Conservation (phyloP, 2,329 filamentous ascomycete genomes). For the Phialophora expanda region DNA sequence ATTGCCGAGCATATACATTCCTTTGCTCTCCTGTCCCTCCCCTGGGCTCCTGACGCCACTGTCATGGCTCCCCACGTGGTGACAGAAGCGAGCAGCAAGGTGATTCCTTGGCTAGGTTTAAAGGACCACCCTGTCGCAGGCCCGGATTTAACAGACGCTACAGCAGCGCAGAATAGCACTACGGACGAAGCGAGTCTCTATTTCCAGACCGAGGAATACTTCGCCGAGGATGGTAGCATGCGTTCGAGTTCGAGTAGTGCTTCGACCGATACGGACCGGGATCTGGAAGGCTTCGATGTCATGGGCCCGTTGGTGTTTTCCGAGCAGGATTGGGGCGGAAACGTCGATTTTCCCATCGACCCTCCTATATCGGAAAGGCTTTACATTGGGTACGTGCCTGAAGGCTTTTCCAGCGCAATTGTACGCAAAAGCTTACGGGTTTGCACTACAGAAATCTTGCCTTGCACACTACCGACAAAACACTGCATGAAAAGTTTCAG, state of each 20-base stretch:
- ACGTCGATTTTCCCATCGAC: no score
- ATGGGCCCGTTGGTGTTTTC: not conserved
- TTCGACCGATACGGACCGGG: not conserved
- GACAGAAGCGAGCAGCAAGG: not conserved
- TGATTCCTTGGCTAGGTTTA: not conserved
- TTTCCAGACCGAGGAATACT: not conserved
- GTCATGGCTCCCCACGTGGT: not conserved
- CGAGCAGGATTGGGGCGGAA: no score
- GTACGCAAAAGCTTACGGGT: constrained; percentile 17
- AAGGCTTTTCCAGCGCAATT: constrained; percentile 15
- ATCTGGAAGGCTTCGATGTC: not conserved
- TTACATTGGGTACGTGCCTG: constrained; percentile 38
- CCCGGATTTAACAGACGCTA: not conserved
- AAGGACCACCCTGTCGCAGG: not conserved
- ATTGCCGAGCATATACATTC: constrained; percentile 15
- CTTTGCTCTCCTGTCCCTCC: constrained; percentile 7
- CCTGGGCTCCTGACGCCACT: constrained; percentile 6
- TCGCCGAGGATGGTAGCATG: not conserved
- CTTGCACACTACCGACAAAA: constrained; percentile 93
- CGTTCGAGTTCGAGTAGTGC: not conserved
- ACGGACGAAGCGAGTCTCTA: not conserved
- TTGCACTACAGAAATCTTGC: constrained; percentile 75
- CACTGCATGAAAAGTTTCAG: constrained; percentile 86
- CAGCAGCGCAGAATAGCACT: not conserved
- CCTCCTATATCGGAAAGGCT: constrained; percentile 31